A percentile compares a stretch with the other conserved stretches of the same genome.
Conservation (phyloP, 2,329 filamentous ascomycete genomes). For the Trematosphaeria pertusa region DNA sequence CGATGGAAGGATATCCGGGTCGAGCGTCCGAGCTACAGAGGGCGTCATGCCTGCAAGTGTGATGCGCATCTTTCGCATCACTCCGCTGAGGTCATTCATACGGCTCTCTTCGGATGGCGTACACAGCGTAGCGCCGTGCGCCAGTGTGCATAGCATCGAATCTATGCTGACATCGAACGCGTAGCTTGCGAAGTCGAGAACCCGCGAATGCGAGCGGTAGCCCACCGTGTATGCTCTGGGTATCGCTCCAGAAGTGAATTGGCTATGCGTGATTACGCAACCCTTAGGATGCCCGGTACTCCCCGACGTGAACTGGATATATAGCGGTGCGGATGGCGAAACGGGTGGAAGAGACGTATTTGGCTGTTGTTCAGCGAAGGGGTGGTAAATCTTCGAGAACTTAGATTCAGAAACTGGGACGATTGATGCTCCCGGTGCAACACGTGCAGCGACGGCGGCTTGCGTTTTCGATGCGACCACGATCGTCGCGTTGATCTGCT, state of each 20-base stretch:
- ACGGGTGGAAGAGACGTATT: conserved; percentile 34
- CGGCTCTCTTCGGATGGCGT: conserved; percentile 55
- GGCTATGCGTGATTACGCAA: conserved; percentile 43
- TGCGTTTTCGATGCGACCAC: conserved; percentile 41
- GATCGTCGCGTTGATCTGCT: conserved; percentile 37
- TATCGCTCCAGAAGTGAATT: conserved; percentile 45
- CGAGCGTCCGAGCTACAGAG: conserved; percentile 45
- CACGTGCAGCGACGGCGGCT: conserved; percentile 32
- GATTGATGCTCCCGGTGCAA: conserved; percentile 39
- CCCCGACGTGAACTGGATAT: conserved; percentile 47
- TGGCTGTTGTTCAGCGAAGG: conserved; percentile 36
- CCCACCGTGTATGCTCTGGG: conserved; percentile 41
- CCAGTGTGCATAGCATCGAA: conserved; percentile 45
- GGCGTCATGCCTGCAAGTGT: conserved; percentile 47
- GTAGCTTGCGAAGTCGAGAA: conserved; percentile 47
- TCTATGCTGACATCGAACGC: conserved; percentile 48
- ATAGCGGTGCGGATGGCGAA: conserved; percentile 33
- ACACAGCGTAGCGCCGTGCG: conserved; percentile 44
- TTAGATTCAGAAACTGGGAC: conserved; percentile 44
- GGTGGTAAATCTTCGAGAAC: conserved; percentile 35
- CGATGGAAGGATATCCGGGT: conserved; percentile 46
- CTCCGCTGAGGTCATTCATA: conserved; percentile 55
- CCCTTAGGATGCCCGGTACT: conserved; percentile 46
- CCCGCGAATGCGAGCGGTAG: conserved; percentile 42
- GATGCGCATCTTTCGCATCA: conserved; percentile 44